Evolutionary conservation across 129 eudicot species (phyloP).

Genomic region (Scalesia atractyloides): DNA sequence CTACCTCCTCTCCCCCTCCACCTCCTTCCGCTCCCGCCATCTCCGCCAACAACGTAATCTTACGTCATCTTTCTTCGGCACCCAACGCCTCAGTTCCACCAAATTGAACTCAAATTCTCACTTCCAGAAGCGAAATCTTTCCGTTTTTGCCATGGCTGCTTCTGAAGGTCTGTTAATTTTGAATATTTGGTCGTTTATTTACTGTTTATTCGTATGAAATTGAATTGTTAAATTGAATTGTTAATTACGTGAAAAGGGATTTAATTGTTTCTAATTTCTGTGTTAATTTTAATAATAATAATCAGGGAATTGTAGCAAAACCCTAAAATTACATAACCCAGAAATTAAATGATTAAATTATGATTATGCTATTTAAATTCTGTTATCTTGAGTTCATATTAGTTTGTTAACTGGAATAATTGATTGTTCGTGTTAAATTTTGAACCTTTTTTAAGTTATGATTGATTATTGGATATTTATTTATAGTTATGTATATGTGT

Average conservation of each 20-base stretch:
- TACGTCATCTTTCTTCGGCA: conserved; percentile 33
- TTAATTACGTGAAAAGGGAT: conserved; percentile 3
- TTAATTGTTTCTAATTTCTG: neutral
- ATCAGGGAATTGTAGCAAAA: neutral
- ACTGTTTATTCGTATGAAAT: too few relatives aligned
- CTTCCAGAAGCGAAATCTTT: conserved; percentile 28
- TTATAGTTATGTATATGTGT: neutral
- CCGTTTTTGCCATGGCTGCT: conserved; percentile 41
- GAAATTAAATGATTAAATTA: neutral
- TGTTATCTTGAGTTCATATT: neutral
- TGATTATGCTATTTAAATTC: too few relatives aligned
- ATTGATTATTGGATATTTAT: neutral
- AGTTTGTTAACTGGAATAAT: neutral
- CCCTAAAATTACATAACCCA: neutral
- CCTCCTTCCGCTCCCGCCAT: conserved; percentile 27
- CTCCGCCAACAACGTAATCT: conserved; percentile 22
- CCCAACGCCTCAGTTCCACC: conserved; percentile 8
- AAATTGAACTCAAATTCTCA: conserved; percentile 10
- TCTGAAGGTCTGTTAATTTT: conserved; percentile 26
- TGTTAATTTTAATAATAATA: neutral
- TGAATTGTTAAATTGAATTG: neutral
- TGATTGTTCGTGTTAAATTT: neutral
- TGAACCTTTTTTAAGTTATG: neutral
- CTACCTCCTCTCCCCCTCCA: conserved; percentile 33
- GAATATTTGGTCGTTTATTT: too few relatives aligned